These are phyloP conservation scores for Botrytis cinerea DNA, from an alignment of 2,329 filamentous ascomycete species.

Conservation along the genomic window DNA sequence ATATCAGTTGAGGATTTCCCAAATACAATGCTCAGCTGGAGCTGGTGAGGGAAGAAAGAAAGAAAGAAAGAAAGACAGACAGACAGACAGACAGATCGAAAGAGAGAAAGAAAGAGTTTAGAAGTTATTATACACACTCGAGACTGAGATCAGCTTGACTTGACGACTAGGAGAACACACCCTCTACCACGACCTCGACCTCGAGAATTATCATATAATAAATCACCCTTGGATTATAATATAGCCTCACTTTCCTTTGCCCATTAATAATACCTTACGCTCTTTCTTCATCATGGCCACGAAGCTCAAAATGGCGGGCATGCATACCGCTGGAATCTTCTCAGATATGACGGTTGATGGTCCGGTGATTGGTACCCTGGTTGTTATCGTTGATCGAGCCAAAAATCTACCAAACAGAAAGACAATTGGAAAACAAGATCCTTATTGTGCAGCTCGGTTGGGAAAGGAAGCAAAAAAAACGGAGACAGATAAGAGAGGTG, in stretches of 20 bases:
- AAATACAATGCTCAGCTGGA: constrained; percentile 35
- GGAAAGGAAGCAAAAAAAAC: constrained; percentile 99
- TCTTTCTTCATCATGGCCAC: constrained; percentile 48
- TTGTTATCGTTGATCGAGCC: constrained; percentile 87
- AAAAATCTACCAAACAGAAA: constrained; percentile 97
- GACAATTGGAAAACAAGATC: constrained; percentile 97
- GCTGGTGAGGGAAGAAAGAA: constrained; percentile 30
- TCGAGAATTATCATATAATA: constrained; percentile 2
- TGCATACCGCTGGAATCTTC: constrained; percentile 90
- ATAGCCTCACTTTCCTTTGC: constrained; percentile 7
- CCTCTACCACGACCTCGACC: constrained; percentile 10
- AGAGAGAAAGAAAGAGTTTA: constrained; percentile 10
- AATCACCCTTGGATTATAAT: not conserved
- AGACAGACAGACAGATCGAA: constrained; percentile 14
- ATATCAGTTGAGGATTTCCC: constrained; percentile 8
- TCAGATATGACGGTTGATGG: constrained; percentile 93
- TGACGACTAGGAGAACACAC: not conserved
- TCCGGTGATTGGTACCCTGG: constrained; percentile 88
- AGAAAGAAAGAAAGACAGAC: constrained; percentile 11
- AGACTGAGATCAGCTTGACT: constrained; percentile 1
- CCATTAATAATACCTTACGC: not conserved
- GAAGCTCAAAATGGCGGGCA: constrained; percentile 60
- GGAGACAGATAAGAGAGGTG: constrained; percentile 86
- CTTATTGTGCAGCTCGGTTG: constrained; percentile 89
- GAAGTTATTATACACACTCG: constrained; percentile 7